Evolutionary conservation across 148 eudicot genomes (phyloP), one percentile per base, ranked within the genome.

Genomic region (Rhododendron henanense): DNA sequence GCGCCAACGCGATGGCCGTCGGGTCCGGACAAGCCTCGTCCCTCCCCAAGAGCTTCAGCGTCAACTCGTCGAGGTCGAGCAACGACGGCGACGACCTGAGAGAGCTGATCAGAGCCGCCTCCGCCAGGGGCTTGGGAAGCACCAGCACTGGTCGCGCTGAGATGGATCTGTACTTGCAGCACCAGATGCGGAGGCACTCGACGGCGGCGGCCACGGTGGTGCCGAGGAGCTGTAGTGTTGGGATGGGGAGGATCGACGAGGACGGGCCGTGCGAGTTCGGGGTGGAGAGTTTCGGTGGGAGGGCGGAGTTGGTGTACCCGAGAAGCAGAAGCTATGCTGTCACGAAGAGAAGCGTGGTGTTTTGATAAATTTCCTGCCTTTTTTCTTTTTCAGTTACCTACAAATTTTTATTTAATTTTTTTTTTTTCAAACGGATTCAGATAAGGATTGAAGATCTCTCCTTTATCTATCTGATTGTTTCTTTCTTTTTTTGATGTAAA

Each of bases 201-300:
- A 33, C 39, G 76, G 21, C 6, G 82, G 37, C 37, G 87, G 79
- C 37, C 5, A 11, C 19, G n/a, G 77, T 45, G 63, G 84, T 87
- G 82, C 91, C 94, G 6, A 92, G 98, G 76, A 95, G 96, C 80
- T 80, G 86, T 13, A 94, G 96, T 67, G 98, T 94, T 15, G 94
- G 92, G 31, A 93, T 95, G 98, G 93, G 93, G 0, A 92, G 88
- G 83, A 95, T 95, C 50, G 98, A 95, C 81, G 98, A 95, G 84
- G 98, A 94, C 6, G 83, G 88, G 86, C 85, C 93, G 1, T 84
- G 83, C 65, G 84, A 85, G 13, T 85, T 87, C 85, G 85, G 39
- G 35, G 88, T 44, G 3, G 76, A 87, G 5, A 19, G 5, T 15
- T 2, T 51, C 44, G 31, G 16, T 45, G 15, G 25, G 28, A 55